phyloP scores from a whole-genome alignment of 2,329 filamentous ascomycete genomes.

The Aspergillus spinulosporus region DNA sequence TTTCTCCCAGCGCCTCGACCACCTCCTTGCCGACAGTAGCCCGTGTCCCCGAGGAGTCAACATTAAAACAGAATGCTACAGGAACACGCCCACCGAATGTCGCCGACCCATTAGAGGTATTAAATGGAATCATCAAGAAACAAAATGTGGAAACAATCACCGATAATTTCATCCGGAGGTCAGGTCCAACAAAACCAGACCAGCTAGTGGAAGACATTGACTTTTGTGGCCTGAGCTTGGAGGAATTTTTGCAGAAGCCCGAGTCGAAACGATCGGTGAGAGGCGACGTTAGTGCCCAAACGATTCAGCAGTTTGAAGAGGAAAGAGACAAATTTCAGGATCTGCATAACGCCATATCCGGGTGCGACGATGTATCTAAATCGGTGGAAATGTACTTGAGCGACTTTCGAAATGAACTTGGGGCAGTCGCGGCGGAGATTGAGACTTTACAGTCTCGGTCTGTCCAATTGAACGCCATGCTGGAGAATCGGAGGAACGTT shows the following conservation, averaged over 20 bases:
- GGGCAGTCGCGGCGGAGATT: constrained; percentile 89
- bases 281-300: constrained; percentile 55
- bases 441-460: constrained; percentile 89
- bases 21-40: constrained; percentile 69
- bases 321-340: constrained; percentile 86
- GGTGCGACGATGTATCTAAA: constrained; percentile 88
- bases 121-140: constrained; percentile 61
- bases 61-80: constrained; percentile 59
- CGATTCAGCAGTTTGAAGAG: constrained; percentile 72
- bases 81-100: constrained; percentile 56
- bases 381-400: constrained; percentile 91
- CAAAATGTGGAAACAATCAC: constrained; percentile 23
- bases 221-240: constrained; percentile 74
- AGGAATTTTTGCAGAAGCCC: constrained; percentile 61
- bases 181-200: constrained; percentile 33
- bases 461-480: constrained; percentile 73
- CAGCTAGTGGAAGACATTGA: constrained; percentile 67
- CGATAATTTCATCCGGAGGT: constrained; percentile 8
- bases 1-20: constrained; percentile 70
- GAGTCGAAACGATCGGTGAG: constrained; percentile 30
- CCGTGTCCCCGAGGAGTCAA: constrained; percentile 64
- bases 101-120: constrained; percentile 68
- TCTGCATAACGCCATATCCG: constrained; percentile 80
- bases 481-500: constrained; percentile 86
- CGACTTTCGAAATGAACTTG: constrained; percentile 90